Evolutionary conservation across 441 rosid species (phyloP).

Genomic region (Flueggea neowawraea): DNA sequence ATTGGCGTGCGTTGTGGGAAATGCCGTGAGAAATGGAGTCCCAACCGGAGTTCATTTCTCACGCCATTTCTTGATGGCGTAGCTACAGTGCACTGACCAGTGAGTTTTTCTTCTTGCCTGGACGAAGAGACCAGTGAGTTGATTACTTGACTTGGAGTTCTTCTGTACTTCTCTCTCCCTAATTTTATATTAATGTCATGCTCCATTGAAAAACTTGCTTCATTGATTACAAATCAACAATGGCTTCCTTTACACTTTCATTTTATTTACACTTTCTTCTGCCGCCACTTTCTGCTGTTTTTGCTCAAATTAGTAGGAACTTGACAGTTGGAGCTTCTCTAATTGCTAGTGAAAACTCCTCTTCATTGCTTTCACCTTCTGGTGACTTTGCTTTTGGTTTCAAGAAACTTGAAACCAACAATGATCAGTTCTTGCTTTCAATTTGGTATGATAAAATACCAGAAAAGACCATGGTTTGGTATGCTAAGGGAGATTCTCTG

Average conservation of each 20-base stretch:
- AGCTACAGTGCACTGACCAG: too few relatives aligned
- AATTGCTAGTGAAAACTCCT: neutral
- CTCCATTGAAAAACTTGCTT: too few relatives aligned
- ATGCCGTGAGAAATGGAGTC: too few relatives aligned
- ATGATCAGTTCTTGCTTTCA: constrained; percentile 18
- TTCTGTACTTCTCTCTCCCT: too few relatives aligned
- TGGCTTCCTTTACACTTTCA: neutral
- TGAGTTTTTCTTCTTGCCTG: too few relatives aligned
- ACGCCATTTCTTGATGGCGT: too few relatives aligned
- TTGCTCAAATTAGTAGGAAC: neutral
- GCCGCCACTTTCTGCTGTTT: neutral
- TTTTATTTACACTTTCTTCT: neutral
- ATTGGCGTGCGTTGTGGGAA: too few relatives aligned
- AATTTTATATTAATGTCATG: too few relatives aligned
- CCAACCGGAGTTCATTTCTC: too few relatives aligned
- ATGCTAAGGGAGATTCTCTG: constrained; percentile 14
- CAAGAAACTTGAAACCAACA: neutral
- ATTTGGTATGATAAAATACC: constrained; percentile 31
- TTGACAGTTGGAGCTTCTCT: neutral
- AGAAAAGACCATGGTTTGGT: constrained; percentile 32
- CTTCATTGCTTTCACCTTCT: constrained; percentile 25
- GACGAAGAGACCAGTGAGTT: too few relatives aligned
- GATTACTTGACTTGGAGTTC: too few relatives aligned
- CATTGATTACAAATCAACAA: too few relatives aligned
- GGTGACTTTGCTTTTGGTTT: constrained; percentile 37